Evolutionary conservation across 1,284 basidiomycete genomes (phyloP).

Genomic region (Rhodotorula sp.): DNA sequence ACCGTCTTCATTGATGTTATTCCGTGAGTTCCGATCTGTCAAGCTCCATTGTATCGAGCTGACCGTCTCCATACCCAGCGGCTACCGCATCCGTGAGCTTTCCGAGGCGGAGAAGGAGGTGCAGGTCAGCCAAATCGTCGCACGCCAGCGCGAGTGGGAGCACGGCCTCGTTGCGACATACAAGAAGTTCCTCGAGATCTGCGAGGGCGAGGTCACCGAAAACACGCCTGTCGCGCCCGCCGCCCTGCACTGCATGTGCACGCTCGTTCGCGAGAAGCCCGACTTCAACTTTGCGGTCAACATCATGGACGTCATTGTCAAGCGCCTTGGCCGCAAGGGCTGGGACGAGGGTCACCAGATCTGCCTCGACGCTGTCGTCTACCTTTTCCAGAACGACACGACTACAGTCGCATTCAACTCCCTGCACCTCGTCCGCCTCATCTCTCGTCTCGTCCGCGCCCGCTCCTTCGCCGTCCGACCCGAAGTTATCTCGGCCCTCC

Average conservation of each 20-base stretch:
- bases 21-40: constrained; percentile 65
- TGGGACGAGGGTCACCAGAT: constrained; percentile 72
- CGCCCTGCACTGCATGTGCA: constrained; percentile 81
- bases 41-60: background rate
- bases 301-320: constrained; percentile 82
- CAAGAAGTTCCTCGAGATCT: constrained; percentile 77
- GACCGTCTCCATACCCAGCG: constrained; percentile 37
- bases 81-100: constrained; percentile 72
- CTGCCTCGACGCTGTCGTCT: constrained; percentile 75
- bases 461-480: constrained; percentile 85
- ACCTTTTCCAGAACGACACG: constrained; percentile 75
- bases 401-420: constrained; percentile 60
- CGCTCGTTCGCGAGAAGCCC: constrained; percentile 73
- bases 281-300: constrained; percentile 98
- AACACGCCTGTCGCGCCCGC: constrained; percentile 69
- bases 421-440: constrained; percentile 80
- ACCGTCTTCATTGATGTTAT: constrained; percentile 95
- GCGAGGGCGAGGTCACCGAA: constrained; percentile 81
- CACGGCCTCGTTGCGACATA: constrained; percentile 90
- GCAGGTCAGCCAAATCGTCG: constrained; percentile 91
- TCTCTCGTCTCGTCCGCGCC: constrained; percentile 97
- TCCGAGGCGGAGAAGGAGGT: constrained; percentile 87
- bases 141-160: constrained; percentile 88
- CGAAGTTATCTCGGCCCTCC: constrained; percentile 78
- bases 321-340: constrained; percentile 74